Conservation (phyloP, 768 basidiomycete genomes). For the Boletus pseudo-olivaceus region DNA sequence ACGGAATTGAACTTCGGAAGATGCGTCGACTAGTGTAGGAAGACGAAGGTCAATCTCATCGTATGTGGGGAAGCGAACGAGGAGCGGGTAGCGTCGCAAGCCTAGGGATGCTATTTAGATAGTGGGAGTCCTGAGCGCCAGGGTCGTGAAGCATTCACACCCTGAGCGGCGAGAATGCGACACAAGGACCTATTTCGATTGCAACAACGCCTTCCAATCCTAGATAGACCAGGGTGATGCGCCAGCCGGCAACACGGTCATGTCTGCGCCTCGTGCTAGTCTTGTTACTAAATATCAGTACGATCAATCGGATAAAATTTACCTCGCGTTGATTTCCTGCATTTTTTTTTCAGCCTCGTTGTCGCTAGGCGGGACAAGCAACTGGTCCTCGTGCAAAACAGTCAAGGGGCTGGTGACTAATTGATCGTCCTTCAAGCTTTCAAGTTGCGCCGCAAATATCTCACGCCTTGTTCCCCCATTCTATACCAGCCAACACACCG, state of each 20-base stretch:
- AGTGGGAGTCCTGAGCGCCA: background rate
- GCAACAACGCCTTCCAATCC: background rate
- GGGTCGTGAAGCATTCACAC: background rate
- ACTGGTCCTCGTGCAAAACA: background rate
- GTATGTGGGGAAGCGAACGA: background rate
- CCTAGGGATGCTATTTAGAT: background rate
- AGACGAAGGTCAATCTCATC: background rate
- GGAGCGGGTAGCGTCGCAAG: too few species aligned
- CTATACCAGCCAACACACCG: background rate
- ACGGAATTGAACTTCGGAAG: background rate
- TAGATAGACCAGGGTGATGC: too few species aligned
- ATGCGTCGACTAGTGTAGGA: background rate
- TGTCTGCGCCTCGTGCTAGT: background rate
- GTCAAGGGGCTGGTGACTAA: too few species aligned
- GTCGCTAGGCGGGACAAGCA: background rate
- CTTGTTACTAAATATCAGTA: background rate
- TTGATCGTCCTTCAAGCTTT: too few species aligned
- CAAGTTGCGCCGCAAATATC: too few species aligned
- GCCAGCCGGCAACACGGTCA: background rate
- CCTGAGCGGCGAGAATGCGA: background rate
- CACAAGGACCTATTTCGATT: background rate
- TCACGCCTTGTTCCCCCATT: too few species aligned
- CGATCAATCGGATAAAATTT: conserved; percentile 2
- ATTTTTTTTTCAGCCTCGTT: conserved; percentile 1
- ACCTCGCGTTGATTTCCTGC: background rate